Evolutionary conservation across 306 rosid species (phyloP).

Genomic region (Trifolium pratense): DNA sequence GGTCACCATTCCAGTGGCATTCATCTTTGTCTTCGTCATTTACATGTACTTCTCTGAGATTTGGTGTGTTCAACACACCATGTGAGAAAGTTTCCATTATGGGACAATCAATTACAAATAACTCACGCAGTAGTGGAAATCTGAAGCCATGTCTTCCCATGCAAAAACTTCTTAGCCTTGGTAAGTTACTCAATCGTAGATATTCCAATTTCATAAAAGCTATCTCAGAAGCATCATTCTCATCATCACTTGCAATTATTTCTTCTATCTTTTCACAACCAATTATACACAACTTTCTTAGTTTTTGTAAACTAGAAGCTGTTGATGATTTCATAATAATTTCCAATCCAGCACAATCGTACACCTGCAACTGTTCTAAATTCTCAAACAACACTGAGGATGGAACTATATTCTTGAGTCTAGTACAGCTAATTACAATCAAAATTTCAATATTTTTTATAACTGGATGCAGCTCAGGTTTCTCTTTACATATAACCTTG

Average conservation of each 20-base stretch:
- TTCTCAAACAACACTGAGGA: not conserved
- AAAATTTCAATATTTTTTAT: not conserved
- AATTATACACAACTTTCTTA: too few relatives aligned
- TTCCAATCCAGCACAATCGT: not conserved
- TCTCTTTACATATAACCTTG: not conserved
- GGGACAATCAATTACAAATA: not conserved
- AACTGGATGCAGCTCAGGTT: not conserved
- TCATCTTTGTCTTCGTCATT: accelerated
- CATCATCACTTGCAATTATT: not conserved
- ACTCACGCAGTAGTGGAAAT: not conserved
- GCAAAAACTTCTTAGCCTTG: not conserved
- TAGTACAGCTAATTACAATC: accelerated
- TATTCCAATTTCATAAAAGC: not conserved
- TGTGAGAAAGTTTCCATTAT: not conserved
- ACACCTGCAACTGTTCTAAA: not conserved
- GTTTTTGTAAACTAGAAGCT: not conserved
- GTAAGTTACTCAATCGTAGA: not conserved
- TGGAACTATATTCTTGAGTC: not conserved
- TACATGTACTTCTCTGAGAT: not conserved
- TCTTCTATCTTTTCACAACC: not conserved
- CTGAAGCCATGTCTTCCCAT: not conserved
- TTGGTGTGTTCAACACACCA: not conserved
- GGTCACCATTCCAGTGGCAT: not conserved
- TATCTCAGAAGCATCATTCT: not conserved
- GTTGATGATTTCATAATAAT: not conserved